A percentile compares a stretch with the other conserved stretches of the same genome.
Conservation (phyloP, 2,329 filamentous ascomycete genomes). For the Mycosphaerella arachidis region DNA sequence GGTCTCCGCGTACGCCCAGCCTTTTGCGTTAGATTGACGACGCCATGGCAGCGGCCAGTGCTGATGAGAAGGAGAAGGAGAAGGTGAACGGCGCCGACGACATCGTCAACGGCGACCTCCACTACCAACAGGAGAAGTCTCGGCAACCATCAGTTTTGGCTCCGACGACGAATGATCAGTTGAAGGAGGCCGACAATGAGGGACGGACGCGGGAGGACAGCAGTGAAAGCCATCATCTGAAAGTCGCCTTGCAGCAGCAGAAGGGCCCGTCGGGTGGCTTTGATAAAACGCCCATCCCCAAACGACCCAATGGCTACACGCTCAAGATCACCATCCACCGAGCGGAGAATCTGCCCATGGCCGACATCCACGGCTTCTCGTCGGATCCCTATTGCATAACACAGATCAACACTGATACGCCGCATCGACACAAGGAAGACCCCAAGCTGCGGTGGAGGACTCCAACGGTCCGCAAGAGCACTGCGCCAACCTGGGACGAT, state of each 20-base stretch:
- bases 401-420: constrained; percentile 67
- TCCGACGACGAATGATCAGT: constrained; percentile 9
- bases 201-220: constrained; percentile 17
- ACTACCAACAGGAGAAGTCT: not conserved
- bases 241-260: constrained; percentile 11
- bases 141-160: not conserved
- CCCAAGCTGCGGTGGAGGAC: constrained; percentile 71
- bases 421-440: constrained; percentile 79
- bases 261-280: constrained; percentile 66
- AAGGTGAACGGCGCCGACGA: not conserved
- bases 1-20: not conserved
- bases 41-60: not conserved
- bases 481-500: constrained; percentile 74
- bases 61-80: not conserved
- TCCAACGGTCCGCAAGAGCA: constrained; percentile 65
- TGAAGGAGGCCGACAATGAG: constrained; percentile 7
- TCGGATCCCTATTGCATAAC: constrained; percentile 80
- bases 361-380: constrained; percentile 70
- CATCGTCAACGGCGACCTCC: not conserved
- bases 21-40: not conserved
- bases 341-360: constrained; percentile 74
- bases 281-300: constrained; percentile 72
- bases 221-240: constrained; percentile 3
- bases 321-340: constrained; percentile 78
- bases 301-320: constrained; percentile 69